Evolutionary conservation across 768 basidiomycete species (phyloP).

Genomic region (Lactifluus hygrophoroides): DNA sequence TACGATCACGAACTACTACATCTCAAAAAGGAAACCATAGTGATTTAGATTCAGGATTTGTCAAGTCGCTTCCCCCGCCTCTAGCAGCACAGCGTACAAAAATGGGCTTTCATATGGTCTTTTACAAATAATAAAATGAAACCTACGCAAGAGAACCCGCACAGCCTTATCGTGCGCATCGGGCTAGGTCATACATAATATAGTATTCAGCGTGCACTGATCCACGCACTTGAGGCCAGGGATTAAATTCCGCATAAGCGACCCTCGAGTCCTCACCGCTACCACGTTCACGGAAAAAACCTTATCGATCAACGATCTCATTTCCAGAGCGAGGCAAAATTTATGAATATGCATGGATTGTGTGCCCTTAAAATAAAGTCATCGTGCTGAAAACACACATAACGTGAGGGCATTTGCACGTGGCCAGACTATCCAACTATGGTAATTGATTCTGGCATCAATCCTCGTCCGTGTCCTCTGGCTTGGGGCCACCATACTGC

Average conservation of each 20-base stretch:
- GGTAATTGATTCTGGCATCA: background rate
- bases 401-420: background rate
- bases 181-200: conserved; percentile 2
- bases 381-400: background rate
- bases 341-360: conserved; percentile 3
- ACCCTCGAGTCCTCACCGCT: conserved; percentile 10
- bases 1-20: background rate
- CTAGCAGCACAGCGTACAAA: background rate
- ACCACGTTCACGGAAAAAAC: conserved; percentile 16
- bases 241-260: conserved; percentile 1
- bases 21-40: conserved; percentile 13
- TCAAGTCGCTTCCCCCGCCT: background rate
- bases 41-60: background rate
- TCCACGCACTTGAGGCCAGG: conserved; percentile 16
- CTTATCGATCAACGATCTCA: conserved; percentile 17
- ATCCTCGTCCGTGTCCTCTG: conserved; percentile 65
- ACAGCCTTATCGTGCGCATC: conserved; percentile 11
- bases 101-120: conserved; percentile 1
- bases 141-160: background rate
- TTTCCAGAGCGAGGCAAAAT: conserved; percentile 10
- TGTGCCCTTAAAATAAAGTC: conserved; percentile 3
- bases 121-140: conserved; percentile 9
- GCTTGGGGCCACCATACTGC: conserved; percentile 69
- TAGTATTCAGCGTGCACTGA: conserved; percentile 9
- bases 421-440: background rate